Evolutionary conservation across 176 grass and related monocot genomes (phyloP).

Genomic region (Avena atlantica): DNA sequence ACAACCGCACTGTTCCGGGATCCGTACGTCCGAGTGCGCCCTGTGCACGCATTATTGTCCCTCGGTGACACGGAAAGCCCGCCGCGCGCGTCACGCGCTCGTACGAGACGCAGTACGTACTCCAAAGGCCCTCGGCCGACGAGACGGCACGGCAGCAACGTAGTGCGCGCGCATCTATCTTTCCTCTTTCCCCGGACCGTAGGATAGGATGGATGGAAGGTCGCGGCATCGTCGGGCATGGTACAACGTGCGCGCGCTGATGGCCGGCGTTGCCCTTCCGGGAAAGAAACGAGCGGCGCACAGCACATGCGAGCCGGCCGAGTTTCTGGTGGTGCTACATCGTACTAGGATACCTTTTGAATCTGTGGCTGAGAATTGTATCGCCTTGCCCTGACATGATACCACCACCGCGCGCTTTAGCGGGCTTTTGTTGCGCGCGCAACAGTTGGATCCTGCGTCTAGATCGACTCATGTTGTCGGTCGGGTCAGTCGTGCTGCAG

Average conservation of each 20-base stretch:
- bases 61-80: neutral
- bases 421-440: neutral
- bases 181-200: no score
- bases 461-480: neutral
- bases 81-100: neutral
- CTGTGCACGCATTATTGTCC: constrained; percentile 18
- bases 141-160: no score
- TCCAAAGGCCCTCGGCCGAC: neutral
- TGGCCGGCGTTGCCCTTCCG: neutral
- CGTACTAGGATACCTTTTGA: neutral
- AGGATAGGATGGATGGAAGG: neutral
- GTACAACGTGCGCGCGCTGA: neutral
- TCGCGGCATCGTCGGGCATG: neutral
- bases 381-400: neutral
- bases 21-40: neutral
- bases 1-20: constrained; percentile 19
- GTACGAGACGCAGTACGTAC: neutral
- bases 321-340: neutral
- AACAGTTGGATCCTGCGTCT: neutral
- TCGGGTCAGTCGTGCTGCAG: neutral
- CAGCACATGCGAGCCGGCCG: neutral
- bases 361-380: neutral
- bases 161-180: no score
- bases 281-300: neutral
- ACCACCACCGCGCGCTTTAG: neutral